phyloP scores from a whole-genome alignment of 1,284 basidiomycete species.

The Cryptococcus sp. region DNA sequence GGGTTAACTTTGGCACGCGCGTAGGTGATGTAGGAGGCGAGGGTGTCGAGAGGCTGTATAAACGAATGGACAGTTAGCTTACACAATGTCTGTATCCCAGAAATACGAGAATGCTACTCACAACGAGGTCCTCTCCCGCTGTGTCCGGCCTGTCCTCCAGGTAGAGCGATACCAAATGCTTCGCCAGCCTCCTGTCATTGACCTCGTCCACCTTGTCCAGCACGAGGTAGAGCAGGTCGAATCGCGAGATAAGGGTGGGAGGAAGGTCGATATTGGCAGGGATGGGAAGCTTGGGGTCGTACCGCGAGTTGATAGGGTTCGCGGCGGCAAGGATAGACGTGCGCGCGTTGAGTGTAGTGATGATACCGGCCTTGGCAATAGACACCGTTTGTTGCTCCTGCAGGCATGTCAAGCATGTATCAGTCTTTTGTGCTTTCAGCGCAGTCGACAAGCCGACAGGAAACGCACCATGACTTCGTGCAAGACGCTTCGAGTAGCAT shows the following conservation, averaged over 20 bases:
- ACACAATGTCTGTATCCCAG: not conserved
- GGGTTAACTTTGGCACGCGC: conserved; percentile 86
- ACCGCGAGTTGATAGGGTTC: conserved; percentile 94
- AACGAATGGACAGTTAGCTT: not conserved
- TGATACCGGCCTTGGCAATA: conserved; percentile 99
- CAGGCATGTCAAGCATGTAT: not conserved
- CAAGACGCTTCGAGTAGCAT: conserved; percentile 89
- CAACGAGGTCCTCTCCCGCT: conserved; percentile 70
- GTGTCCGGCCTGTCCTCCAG: conserved; percentile 81
- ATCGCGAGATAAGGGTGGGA: conserved; percentile 94
- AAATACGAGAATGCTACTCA: conserved; percentile 49
- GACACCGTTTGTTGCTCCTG: conserved; percentile 99
- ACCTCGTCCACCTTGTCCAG: conserved; percentile 91
- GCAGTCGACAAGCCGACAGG: not conserved
- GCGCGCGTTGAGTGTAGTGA: conserved; percentile 94
- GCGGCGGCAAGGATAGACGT: conserved; percentile 96
- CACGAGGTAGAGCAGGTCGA: conserved; percentile 96
- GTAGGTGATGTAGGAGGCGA: conserved; percentile 93
- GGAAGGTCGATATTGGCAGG: conserved; percentile 85
- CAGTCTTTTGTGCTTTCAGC: not conserved
- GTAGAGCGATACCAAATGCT: conserved; percentile 89
- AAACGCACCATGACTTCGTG: conserved; percentile 94
- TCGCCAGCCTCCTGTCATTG: conserved; percentile 82
- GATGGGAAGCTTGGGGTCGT: conserved; percentile 84
- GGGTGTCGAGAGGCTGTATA: conserved; percentile 73